A percentile compares a stretch with the other conserved stretches of the same genome.
Conservation (phyloP, 768 basidiomycete genomes). For the Postia placenta region DNA sequence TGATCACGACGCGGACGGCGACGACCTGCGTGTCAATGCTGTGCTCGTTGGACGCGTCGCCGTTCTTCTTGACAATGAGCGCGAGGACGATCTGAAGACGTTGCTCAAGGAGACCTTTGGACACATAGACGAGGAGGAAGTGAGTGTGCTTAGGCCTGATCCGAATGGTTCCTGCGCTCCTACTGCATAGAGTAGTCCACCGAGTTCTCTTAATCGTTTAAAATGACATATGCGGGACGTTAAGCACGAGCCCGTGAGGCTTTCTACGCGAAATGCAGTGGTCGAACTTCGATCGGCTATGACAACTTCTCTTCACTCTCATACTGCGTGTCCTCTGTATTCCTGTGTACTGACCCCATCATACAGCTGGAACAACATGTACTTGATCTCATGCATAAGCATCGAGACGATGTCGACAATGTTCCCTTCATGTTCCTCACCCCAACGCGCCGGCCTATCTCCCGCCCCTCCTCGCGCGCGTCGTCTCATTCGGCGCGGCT, state of each 20-base stretch:
- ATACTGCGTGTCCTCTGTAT: not conserved
- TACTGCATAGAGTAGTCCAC: not conserved
- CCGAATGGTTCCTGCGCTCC: not conserved
- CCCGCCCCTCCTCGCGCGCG: conserved; percentile 75
- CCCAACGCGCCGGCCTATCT: conserved; percentile 71
- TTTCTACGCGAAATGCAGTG: not conserved
- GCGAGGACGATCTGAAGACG: conserved; percentile 80
- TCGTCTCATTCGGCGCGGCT: conserved; percentile 63
- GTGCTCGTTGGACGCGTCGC: conserved; percentile 68
- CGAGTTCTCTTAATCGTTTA: not conserved
- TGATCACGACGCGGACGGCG: conserved; percentile 52
- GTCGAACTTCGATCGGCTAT: not conserved
- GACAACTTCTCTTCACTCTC: no score
- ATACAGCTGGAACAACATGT: conserved; percentile 79
- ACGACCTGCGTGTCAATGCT: conserved; percentile 51
- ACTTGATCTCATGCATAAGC: conserved; percentile 93
- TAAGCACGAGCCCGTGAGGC: no score
- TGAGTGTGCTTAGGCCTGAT: conserved; percentile 27
- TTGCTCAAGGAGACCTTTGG: conserved; percentile 67
- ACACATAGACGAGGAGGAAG: conserved; percentile 56
- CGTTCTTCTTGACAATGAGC: conserved; percentile 67
- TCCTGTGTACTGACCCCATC: conserved; percentile 9
- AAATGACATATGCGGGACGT: no score
- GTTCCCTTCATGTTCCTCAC: conserved; percentile 82
- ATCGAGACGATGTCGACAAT: conserved; percentile 78